Evolutionary conservation across 1,284 basidiomycete species (phyloP).

Genomic region (Paramarasmius palmivorus): DNA sequence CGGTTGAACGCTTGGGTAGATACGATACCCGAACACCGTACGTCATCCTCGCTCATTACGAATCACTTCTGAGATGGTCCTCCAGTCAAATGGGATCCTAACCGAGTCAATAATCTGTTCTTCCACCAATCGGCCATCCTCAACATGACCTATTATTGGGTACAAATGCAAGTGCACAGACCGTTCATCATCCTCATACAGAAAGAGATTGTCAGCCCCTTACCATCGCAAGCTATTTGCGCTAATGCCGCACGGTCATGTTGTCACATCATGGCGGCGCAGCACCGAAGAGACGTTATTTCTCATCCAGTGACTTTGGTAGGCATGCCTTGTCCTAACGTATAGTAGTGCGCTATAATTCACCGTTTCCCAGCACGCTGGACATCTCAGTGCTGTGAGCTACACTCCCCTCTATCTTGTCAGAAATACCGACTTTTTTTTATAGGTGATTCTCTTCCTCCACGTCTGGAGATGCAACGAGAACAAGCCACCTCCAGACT

Average conservation of each 20-base stretch:
- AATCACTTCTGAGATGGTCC: background rate
- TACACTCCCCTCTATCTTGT: no score
- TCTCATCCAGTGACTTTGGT: no score
- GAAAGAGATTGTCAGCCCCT: constrained; percentile 27
- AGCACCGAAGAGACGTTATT: no score
- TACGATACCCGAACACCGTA: constrained; percentile 42
- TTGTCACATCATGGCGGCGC: constrained; percentile 40
- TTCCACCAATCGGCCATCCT: constrained; percentile 17
- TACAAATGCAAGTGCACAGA: constrained; percentile 49
- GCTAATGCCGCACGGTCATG: constrained; percentile 49
- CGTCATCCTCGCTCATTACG: constrained; percentile 1
- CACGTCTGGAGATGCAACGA: no score
- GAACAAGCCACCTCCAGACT: no score
- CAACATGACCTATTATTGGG: constrained; percentile 38
- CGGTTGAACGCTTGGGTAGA: constrained; percentile 53
- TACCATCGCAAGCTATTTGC: constrained; percentile 52
- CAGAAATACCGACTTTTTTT: no score
- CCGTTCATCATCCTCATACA: constrained; percentile 46
- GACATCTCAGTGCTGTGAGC: no score
- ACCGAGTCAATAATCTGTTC: constrained; percentile 27
- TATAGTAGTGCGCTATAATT: no score
- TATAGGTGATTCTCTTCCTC: no score
- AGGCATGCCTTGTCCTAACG: no score
- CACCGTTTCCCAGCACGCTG: no score
- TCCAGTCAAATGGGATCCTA: constrained; percentile 43